Conservation (phyloP, 2,329 filamentous ascomycete species). For the Cadophora sp. region DNA sequence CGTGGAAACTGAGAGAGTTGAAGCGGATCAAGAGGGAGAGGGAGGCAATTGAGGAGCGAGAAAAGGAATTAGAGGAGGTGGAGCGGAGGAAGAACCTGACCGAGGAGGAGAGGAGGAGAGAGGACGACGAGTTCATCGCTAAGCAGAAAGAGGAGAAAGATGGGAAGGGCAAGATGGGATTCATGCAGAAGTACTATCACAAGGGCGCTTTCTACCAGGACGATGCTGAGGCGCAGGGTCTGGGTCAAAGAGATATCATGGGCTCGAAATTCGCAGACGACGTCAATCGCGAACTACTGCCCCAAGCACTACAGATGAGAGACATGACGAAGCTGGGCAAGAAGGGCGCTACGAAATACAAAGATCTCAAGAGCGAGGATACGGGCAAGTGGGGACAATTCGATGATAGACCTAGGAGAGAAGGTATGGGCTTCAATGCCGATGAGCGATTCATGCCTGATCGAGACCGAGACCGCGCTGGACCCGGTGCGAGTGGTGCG, state of each 20-base stretch:
- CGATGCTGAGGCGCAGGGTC: constrained; percentile 75
- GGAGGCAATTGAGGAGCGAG: constrained; percentile 80
- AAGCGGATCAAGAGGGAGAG: constrained; percentile 87
- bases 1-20: constrained; percentile 93
- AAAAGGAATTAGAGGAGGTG: constrained; percentile 86
- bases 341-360: constrained; percentile 90
- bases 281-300: constrained; percentile 82
- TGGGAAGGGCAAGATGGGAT: constrained; percentile 79
- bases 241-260: constrained; percentile 85
- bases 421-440: constrained; percentile 51
- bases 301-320: constrained; percentile 89
- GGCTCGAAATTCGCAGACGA: constrained; percentile 85
- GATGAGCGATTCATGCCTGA: constrained; percentile 76
- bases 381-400: constrained; percentile 84
- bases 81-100: constrained; percentile 88
- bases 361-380: constrained; percentile 86
- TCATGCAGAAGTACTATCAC: constrained; percentile 96
- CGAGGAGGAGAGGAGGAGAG: constrained; percentile 81
- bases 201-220: constrained; percentile 95
- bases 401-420: constrained; percentile 55
- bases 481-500: constrained; percentile 63
- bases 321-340: constrained; percentile 94
- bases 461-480: constrained; percentile 59
- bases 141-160: constrained; percentile 64
- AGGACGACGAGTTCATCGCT: constrained; percentile 81